Base-by-base conservation (phyloP, 2,329 filamentous ascomycete genomes). In the Aspergillus floridensis region DNA sequence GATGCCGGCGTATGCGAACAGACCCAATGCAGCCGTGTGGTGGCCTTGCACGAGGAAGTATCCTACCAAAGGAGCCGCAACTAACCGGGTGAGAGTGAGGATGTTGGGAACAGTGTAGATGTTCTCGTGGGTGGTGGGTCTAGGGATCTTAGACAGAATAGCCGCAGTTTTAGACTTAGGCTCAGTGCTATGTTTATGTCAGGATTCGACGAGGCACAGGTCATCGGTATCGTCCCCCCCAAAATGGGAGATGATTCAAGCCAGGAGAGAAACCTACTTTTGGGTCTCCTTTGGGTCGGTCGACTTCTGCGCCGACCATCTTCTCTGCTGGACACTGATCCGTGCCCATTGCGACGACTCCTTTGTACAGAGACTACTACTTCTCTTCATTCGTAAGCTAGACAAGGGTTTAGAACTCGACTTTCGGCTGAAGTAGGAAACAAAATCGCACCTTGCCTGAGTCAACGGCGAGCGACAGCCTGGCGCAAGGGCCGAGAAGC, bases 81-180 rank as follows among this genome's bases (percentile, higher is more conserved):
- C 73, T 44, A 99, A 85, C 2, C 95, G 90, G 2, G 92, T 91
- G 66, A 93, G 88, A 1, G 95, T 99, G 56, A 99, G 84, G 62
- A 96, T 82, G 73, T 99, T 99, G 46, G 95, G 95, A n/a, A 99
- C 72, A 38, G 92, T 99, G 80, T 96, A 97, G 71, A 99, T 96
- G 72, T 99, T 92, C 77, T 99, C 95, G 73, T 88, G 91, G 2
- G 66, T 64, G 2, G 67, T 64, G 44, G 71, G 66, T 19, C 72
- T 63, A 47, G 71, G 66, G 60, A 74, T 66, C 22, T 68, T 66
- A 1, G 74, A 72, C 51, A 76, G 65, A 57, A 77, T 66, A 21
- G 70, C 62, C 19, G 71, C 60, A 24, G 72, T 74, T 50, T 71
- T 73, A 6, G 60, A 56, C n/a, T 63, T 53, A 19, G 61, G 26